Evolutionary conservation across 2,329 filamentous ascomycete genomes (phyloP).

Genomic region (Cercospora sp.): DNA sequence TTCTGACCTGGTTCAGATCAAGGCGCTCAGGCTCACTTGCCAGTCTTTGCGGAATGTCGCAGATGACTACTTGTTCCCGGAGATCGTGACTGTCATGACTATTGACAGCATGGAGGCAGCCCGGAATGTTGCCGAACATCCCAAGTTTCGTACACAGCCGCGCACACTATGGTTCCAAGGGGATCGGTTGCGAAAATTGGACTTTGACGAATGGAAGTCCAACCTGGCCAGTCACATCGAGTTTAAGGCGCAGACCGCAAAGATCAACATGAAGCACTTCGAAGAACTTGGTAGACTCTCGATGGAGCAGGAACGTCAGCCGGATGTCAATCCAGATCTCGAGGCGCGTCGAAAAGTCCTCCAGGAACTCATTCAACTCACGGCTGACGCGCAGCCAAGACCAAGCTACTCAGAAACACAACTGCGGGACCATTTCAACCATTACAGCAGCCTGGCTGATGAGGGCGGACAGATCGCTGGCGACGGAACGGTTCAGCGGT

Average conservation of each 20-base stretch:
- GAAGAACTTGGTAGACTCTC: background rate
- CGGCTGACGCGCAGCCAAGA: background rate
- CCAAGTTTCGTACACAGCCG: background rate
- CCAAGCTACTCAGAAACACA: background rate
- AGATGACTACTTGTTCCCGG: background rate
- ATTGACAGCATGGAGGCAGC: background rate
- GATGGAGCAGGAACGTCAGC: background rate
- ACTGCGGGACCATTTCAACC: background rate
- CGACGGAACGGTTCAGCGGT: background rate
- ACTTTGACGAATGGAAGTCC: background rate
- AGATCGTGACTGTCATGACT: constrained; percentile 11
- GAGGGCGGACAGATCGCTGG: background rate
- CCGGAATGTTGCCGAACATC: background rate
- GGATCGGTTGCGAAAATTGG: background rate
- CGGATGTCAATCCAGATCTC: background rate
- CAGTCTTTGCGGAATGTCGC: background rate
- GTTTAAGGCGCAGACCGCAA: background rate
- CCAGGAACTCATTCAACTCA: too few relatives aligned
- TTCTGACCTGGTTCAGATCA: background rate
- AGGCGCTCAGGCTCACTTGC: constrained; percentile 1
- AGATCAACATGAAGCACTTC: background rate
- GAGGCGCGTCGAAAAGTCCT: too few relatives aligned
- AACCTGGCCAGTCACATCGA: background rate
- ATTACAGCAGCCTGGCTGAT: background rate
- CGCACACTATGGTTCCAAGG: background rate